phyloP scores from a whole-genome alignment of 2,329 filamentous ascomycete genomes.

The Hymenotorrendiella dingleyae region DNA sequence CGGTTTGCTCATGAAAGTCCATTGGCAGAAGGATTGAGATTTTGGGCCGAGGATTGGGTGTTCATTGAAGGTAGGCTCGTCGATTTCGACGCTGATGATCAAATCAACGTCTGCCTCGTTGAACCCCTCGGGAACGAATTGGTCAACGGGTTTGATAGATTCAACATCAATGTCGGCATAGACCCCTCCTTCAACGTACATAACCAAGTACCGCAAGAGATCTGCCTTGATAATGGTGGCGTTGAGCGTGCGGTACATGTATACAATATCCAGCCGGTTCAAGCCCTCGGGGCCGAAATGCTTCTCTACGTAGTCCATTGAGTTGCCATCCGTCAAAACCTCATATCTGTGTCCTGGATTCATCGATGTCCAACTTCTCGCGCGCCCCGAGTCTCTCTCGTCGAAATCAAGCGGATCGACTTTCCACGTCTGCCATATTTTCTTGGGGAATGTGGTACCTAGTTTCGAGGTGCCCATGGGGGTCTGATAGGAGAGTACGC shows the following conservation, averaged over 20 bases:
- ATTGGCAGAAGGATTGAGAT: constrained; percentile 65
- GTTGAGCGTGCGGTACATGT: constrained; percentile 53
- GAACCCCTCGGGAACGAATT: constrained; percentile 58
- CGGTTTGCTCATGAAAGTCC: constrained; percentile 66
- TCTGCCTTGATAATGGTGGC: constrained; percentile 63
- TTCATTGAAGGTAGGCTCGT: constrained; percentile 56
- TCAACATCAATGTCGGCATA: constrained; percentile 56
- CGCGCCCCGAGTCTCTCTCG: constrained; percentile 52
- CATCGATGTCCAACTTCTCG: constrained; percentile 59
- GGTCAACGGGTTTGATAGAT: constrained; percentile 43
- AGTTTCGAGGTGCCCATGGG: neutral
- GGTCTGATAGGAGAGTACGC: constrained; percentile 8
- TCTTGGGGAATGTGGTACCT: constrained; percentile 46
- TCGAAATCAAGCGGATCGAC: constrained; percentile 62
- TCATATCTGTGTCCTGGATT: constrained; percentile 55
- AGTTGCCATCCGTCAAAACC: constrained; percentile 56
- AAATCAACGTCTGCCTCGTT: constrained; percentile 53
- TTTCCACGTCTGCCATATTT: constrained; percentile 77
- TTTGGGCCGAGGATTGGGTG: constrained; percentile 61
- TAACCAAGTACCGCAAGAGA: constrained; percentile 58
- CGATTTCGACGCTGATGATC: constrained; percentile 65
- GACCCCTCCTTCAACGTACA: constrained; percentile 50
- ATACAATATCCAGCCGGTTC: constrained; percentile 55
- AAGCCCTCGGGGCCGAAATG: constrained; percentile 49
- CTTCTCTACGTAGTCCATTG: constrained; percentile 60